phyloP scores from a whole-genome alignment of 495 filamentous ascomycete genomes.

The Endocarpon pusillum region DNA sequence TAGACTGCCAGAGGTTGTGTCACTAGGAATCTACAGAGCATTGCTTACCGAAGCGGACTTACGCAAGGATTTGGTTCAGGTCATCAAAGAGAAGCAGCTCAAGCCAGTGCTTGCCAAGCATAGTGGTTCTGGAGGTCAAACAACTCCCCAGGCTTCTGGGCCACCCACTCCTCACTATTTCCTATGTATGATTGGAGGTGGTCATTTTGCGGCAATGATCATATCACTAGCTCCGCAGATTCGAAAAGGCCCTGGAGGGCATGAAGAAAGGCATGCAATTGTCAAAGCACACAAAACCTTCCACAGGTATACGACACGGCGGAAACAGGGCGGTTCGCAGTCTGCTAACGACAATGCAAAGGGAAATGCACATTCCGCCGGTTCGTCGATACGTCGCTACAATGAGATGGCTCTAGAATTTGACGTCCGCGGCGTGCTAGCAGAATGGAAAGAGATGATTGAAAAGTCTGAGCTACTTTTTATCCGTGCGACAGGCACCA shows the following conservation, averaged over 20 bases:
- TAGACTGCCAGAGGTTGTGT: constrained; percentile 54
- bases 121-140: constrained; percentile 28
- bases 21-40: constrained; percentile 69
- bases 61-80: constrained; percentile 35
- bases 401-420: constrained; percentile 78
- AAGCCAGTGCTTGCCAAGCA: constrained; percentile 33
- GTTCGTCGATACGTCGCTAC: constrained; percentile 74
- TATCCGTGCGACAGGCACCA: constrained; percentile 71
- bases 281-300: constrained; percentile 94
- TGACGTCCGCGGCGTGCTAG: constrained; percentile 63
- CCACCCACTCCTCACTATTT: constrained; percentile 69
- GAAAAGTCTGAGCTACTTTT: constrained; percentile 72
- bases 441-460: constrained; percentile 69
- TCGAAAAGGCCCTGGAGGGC: constrained; percentile 49
- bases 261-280: constrained; percentile 60
- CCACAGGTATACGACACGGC: constrained; percentile 86
- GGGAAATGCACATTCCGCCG: constrained; percentile 84
- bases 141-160: constrained; percentile 32
- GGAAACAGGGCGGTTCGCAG: constrained; percentile 91
- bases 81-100: constrained; percentile 58
- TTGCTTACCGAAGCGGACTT: constrained; percentile 59
- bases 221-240: constrained; percentile 70
- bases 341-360: constrained; percentile 83
- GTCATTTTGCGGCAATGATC: constrained; percentile 93
- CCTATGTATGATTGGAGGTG: constrained; percentile 95